Evolutionary conservation across 371 early-diverging fungal species (phyloP), one percentile per base, ranked within the genome.

Genomic region (Agmasoma carcini): DNA sequence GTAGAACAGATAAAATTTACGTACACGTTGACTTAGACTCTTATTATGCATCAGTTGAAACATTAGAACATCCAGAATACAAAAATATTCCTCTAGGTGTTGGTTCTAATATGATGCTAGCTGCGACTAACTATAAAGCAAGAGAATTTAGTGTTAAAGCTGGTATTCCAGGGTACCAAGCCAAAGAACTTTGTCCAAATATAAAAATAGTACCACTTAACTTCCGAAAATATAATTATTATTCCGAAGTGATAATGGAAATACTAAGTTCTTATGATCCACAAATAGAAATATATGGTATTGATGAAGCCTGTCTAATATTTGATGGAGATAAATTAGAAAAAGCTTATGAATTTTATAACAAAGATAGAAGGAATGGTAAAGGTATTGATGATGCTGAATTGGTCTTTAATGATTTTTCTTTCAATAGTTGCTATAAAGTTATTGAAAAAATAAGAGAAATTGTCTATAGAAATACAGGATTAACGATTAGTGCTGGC

Each of bases 11-110:
- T 30, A 26, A 37, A 2, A 45, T 65, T 12, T 65, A 47, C 34
- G 30, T 52, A 1, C 88, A 90, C 66, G 71, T 87, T 17, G 91
- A 89, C 63, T 82, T 90, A 69, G 91, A 90, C 72, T 85, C 86
- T 63, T 90, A 87, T 62, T 89, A 88, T 69, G 86, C 81, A 20
- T 82, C 86, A 0, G 85, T 83, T 0, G 81, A 85, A 0, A 66
- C 85, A 11, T 73, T 80, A 30, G 78, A 75, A 71, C 69, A 51
- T 84, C 87, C 0, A 81, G 84, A 51, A 73, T 70, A n/a, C 49
- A 75, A 33, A 65, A 67, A 38, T 69, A 73, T 60, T 56, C 77
- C 19, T 44, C 59, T 61, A 65, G 78, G 14, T 53, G 60, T 11
- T 59, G 71, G 40, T 63, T 48, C 5, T 55, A 70, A 29, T 36